These are phyloP conservation scores for Ettlia oleoabundans DNA, from an alignment of 139 green algal genomes.

Conservation along the genomic window DNA sequence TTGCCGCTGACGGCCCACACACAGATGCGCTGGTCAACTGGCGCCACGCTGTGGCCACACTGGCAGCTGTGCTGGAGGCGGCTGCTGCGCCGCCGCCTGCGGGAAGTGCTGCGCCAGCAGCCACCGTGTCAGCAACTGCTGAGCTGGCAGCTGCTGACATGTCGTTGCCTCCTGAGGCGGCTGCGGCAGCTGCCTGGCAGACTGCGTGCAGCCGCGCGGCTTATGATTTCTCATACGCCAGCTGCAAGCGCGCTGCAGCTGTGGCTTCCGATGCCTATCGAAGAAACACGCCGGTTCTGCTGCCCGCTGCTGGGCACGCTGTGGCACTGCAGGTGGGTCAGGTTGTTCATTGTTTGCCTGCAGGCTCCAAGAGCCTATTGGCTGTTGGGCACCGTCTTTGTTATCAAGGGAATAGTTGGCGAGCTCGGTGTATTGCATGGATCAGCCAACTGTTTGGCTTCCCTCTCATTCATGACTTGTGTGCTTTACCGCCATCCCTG, in stretches of 20 bases:
- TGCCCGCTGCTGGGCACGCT: conserved; percentile 18
- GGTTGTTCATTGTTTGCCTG: background rate
- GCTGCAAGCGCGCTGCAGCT: conserved; percentile 17
- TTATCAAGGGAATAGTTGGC: too few relatives aligned
- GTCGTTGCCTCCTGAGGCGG: conserved; percentile 10
- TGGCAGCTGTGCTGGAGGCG: conserved; percentile 19
- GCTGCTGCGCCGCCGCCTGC: background rate
- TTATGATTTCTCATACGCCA: background rate
- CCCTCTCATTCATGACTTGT: too few relatives aligned
- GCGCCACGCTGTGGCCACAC: background rate
- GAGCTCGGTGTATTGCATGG: too few relatives aligned
- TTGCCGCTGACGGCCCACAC: background rate
- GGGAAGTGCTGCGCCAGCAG: background rate
- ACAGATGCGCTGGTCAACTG: background rate
- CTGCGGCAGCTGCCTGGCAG: conserved; percentile 9
- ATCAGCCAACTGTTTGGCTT: too few relatives aligned
- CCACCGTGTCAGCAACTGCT: background rate
- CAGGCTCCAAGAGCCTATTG: too few relatives aligned
- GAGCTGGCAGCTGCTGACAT: background rate
- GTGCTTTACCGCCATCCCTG: too few relatives aligned
- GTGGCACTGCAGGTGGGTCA: conserved; percentile 4
- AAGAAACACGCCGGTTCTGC: conserved; percentile 18
- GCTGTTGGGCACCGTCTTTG: too few relatives aligned
- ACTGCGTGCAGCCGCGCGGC: conserved; percentile 3
- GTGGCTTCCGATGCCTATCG: conserved; percentile 11